Percentiles rank a stretch among this genome's conserved stretches.
Evolutionary conservation across 305 asterid genomes (phyloP).

Genomic region (Plantago lanceolata): DNA sequence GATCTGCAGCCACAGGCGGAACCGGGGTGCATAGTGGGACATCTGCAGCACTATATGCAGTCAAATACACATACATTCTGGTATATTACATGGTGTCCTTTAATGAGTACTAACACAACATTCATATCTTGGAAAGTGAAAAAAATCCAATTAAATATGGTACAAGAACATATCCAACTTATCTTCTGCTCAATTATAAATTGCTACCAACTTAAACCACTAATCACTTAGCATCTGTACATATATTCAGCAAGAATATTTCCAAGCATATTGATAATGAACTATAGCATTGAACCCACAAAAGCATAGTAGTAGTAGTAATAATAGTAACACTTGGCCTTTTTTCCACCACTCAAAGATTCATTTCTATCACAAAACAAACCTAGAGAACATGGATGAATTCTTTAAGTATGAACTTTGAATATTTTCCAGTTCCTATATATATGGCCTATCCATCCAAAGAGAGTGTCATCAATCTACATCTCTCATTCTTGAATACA

Average conservation of each 20-base stretch:
- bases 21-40: too few relatives aligned
- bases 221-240: background rate
- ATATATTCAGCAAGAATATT: background rate
- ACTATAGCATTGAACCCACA: background rate
- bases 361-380: slow-evolving; percentile 29
- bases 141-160: slow-evolving; percentile 27
- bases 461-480: background rate
- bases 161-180: slow-evolving; percentile 28
- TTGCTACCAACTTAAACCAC: background rate
- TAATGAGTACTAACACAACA: background rate
- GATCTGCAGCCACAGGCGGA: too few relatives aligned
- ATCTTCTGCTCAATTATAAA: slow-evolving; percentile 10
- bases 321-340: too few relatives aligned
- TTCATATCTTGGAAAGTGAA: slow-evolving; percentile 33
- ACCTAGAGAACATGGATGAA: slow-evolving; percentile 1
- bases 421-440: slow-evolving; percentile 14
- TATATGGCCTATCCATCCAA: slow-evolving; percentile 5
- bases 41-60: too few relatives aligned
- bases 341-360: slow-evolving; percentile 24
- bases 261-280: background rate
- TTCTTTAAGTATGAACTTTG: background rate
- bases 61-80: background rate
- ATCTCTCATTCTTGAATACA: background rate
- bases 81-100: background rate
- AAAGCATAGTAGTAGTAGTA: background rate